Evolutionary conservation across 106 monocot genomes (phyloP).

Genomic region (Acanthochlamys bracteata): DNA sequence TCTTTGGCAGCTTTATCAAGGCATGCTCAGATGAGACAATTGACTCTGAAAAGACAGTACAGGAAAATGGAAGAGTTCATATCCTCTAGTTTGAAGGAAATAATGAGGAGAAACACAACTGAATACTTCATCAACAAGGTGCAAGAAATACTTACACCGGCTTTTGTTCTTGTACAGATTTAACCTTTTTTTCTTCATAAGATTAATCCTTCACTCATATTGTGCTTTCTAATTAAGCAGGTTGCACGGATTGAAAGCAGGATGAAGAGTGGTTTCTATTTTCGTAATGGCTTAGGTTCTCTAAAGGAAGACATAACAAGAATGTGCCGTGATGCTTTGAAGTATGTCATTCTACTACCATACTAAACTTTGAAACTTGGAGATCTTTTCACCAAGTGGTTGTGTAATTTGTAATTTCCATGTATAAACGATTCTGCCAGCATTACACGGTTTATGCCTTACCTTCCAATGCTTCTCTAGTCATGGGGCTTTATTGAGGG

Average conservation of each 20-base stretch:
- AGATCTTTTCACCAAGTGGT: no score
- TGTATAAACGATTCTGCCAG: no score
- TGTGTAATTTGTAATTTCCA: no score
- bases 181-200: not conserved
- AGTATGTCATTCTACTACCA: constrained; percentile 33
- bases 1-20: constrained; percentile 64
- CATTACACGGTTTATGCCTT: no score
- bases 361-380: not conserved
- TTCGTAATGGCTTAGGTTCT: constrained; percentile 70
- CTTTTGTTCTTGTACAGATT: not conserved
- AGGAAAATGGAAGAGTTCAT: constrained; percentile 79
- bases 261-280: constrained; percentile 87
- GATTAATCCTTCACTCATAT: not conserved
- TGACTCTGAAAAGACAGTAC: constrained; percentile 68
- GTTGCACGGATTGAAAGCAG: constrained; percentile 84
- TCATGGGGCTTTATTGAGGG: no score
- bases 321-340: constrained; percentile 88
- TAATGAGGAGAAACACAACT: constrained; percentile 76
- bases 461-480: no score
- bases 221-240: constrained; percentile 25
- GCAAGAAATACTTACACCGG: constrained; percentile 4
- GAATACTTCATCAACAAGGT: constrained; percentile 81
- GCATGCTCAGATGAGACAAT: constrained; percentile 81
- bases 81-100: constrained; percentile 61
- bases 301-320: constrained; percentile 81